Evolutionary conservation across 768 basidiomycete genomes (phyloP).

Genomic region (Trametes cubensis): DNA sequence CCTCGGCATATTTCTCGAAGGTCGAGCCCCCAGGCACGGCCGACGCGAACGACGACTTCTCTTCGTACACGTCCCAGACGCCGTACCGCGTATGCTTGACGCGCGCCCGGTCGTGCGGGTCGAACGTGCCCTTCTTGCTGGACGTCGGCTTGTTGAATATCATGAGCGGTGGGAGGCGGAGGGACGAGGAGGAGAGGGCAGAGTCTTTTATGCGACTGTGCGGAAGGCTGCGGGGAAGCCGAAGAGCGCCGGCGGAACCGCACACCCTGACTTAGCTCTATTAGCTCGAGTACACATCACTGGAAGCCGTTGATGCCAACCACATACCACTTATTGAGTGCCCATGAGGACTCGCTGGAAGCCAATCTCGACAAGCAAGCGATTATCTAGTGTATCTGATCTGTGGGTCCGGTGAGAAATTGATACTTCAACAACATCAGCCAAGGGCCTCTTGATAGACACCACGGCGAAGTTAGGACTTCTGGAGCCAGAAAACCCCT

Average conservation of each 20-base stretch:
- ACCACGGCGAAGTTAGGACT: too few species aligned
- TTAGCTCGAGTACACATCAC: neutral
- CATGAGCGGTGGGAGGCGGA: neutral
- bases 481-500: too few species aligned
- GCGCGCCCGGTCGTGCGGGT: conserved; percentile 40
- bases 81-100: conserved; percentile 59
- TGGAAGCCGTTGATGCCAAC: neutral
- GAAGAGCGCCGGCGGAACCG: neutral
- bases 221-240: neutral
- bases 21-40: conserved; percentile 41
- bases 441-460: too few species aligned
- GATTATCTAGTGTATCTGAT: too few species aligned
- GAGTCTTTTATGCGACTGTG: neutral
- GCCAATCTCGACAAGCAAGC: too few species aligned
- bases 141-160: neutral
- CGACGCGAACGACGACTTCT: conserved; percentile 34
- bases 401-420: too few species aligned
- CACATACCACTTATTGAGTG: neutral
- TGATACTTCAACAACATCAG: too few species aligned
- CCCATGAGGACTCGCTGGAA: too few species aligned
- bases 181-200: neutral
- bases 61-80: conserved; percentile 16
- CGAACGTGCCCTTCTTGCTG: conserved; percentile 33
- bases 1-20: conserved; percentile 49
- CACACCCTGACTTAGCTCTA: neutral